These are phyloP conservation scores for Penicillium subrubescens DNA, from an alignment of 495 filamentous ascomycete genomes.

Conservation along the genomic window DNA sequence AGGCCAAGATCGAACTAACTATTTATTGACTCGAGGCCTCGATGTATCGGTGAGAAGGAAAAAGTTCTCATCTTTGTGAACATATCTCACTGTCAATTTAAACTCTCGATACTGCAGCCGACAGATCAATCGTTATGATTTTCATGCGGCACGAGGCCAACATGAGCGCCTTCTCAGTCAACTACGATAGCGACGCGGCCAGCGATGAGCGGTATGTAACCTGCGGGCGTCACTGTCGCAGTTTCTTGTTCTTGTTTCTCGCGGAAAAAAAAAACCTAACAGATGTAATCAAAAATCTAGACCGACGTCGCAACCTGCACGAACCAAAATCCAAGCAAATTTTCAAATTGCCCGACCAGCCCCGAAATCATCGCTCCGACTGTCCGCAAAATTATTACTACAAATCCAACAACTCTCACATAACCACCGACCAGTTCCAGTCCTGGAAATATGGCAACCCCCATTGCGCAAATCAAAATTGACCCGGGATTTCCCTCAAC, in stretches of 20 bases:
- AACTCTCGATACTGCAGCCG: neutral
- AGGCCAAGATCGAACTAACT: conserved; percentile 7
- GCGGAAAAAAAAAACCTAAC: neutral
- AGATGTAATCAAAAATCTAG: conserved; percentile 3
- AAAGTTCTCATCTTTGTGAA: neutral
- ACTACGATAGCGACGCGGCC: conserved; percentile 28
- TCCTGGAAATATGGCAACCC: conserved; percentile 43
- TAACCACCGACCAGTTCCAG: conserved; percentile 33
- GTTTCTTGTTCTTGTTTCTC: neutral
- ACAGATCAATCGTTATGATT: neutral
- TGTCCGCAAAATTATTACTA: conserved; percentile 36
- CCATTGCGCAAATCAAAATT: conserved; percentile 33
- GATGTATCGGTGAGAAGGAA: conserved; percentile 5
- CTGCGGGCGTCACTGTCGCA: neutral
- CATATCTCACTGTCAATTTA: neutral
- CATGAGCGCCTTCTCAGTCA: conserved; percentile 20
- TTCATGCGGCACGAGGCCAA: conserved; percentile 4
- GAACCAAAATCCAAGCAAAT: conserved; percentile 28
- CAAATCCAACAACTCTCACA: conserved; percentile 44
- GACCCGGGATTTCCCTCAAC: conserved; percentile 21
- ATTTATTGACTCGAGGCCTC: conserved; percentile 2
- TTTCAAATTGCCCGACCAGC: conserved; percentile 43
- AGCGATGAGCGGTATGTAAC: conserved; percentile 30
- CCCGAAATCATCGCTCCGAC: conserved; percentile 35
- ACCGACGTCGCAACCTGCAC: conserved; percentile 11